Conservation (phyloP, 2,329 filamentous ascomycete genomes). For the Pseudonectria buxi region DNA sequence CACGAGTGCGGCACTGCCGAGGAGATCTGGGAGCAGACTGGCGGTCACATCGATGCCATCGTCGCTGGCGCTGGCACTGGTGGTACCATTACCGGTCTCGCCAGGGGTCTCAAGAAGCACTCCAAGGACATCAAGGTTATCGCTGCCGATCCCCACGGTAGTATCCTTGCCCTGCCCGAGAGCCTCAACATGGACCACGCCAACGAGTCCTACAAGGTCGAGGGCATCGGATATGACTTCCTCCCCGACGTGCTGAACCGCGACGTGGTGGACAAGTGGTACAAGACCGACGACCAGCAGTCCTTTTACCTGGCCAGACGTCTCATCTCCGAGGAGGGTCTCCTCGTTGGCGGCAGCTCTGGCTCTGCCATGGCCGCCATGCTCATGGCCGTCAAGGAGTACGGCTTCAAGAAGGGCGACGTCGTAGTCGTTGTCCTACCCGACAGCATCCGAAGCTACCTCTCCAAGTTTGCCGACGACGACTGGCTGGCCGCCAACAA, state of each 20-base stretch:
- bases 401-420: conserved; percentile 73
- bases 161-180: conserved; percentile 79
- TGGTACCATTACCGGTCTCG: conserved; percentile 87
- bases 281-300: conserved; percentile 92
- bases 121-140: conserved; percentile 80
- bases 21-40: conserved; percentile 91
- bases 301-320: conserved; percentile 86
- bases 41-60: conserved; percentile 72
- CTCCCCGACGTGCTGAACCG: conserved; percentile 89
- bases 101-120: conserved; percentile 80
- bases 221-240: conserved; percentile 98
- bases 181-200: conserved; percentile 69
- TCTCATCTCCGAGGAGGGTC: conserved; percentile 87
- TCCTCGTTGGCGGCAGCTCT: conserved; percentile 88
- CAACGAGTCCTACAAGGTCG: conserved; percentile 91
- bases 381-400: conserved; percentile 68
- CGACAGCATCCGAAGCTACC: conserved; percentile 94
- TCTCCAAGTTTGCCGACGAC: conserved; percentile 97
- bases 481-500: conserved; percentile 98
- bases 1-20: conserved; percentile 93
- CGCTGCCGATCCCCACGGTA: conserved; percentile 87
- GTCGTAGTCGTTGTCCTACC: conserved; percentile 86
- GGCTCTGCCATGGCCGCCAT: conserved; percentile 85
- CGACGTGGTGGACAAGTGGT: conserved; percentile 81
- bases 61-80: conserved; percentile 93